Evolutionary conservation across 192 early-diverging fungal genomes (phyloP).

Genomic region (Coemansia sp.): DNA sequence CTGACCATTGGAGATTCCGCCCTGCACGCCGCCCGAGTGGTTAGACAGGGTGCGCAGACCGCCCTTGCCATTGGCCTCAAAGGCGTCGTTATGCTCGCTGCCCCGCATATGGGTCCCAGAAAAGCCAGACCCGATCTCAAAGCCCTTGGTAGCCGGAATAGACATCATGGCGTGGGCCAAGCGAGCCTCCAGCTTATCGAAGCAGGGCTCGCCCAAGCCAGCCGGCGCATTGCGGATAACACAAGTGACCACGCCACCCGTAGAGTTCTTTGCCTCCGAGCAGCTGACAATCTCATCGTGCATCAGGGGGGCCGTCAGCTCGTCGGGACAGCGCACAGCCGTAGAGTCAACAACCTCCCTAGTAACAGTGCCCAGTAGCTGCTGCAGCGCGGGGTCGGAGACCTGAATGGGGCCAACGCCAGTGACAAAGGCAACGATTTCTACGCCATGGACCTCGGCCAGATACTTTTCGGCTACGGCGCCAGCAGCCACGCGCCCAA

Average conservation of each 20-base stretch:
- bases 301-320: slow-evolving; percentile 70
- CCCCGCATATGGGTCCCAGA: slow-evolving; percentile 84
- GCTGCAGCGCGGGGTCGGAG: slow-evolving; percentile 60
- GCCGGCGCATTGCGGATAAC: slow-evolving; percentile 90
- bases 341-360: slow-evolving; percentile 77
- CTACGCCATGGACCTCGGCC: slow-evolving; percentile 71
- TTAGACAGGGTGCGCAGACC: slow-evolving; percentile 86
- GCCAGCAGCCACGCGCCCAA: slow-evolving; percentile 93
- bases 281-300: slow-evolving; percentile 81
- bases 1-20: slow-evolving; percentile 96
- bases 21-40: slow-evolving; percentile 95
- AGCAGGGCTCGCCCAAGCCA: slow-evolving; percentile 96
- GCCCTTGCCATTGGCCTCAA: slow-evolving; percentile 57
- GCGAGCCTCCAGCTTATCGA: slow-evolving; percentile 95
- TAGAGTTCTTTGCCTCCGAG: slow-evolving; percentile 81
- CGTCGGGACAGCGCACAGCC: slow-evolving; percentile 88
- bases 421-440: slow-evolving; percentile 93
- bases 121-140: slow-evolving; percentile 95
- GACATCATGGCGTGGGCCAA: slow-evolving; percentile 98
- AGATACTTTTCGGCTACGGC: slow-evolving; percentile 99
- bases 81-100: slow-evolving; percentile 92
- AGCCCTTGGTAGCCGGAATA: slow-evolving; percentile 97
- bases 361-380: slow-evolving; percentile 65
- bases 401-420: slow-evolving; percentile 83
- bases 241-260: slow-evolving; percentile 93